These are phyloP conservation scores for Sextonia rubra DNA, from an alignment of 164 flowering plant species.

Conservation along the genomic window DNA sequence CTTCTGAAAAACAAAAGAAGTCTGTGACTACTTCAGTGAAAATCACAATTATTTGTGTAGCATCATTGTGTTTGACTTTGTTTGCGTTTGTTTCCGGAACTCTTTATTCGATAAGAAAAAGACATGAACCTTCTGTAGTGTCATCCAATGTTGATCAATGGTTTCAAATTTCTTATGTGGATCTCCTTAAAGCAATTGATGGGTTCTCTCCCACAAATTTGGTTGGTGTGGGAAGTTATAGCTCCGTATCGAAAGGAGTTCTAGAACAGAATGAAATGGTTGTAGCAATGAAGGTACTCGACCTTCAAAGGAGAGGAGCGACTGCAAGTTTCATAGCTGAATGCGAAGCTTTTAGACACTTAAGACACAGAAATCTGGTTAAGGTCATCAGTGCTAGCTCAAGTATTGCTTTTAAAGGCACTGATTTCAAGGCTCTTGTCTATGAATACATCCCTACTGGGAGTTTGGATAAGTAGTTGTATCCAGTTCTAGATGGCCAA, in stretches of 20 bases:
- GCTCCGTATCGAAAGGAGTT: slow-evolving; percentile 32
- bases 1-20: background rate
- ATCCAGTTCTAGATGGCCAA: slow-evolving; percentile 4
- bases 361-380: slow-evolving; percentile 35
- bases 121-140: background rate
- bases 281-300: slow-evolving; percentile 35
- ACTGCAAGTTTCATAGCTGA: slow-evolving; percentile 25
- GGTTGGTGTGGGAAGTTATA: slow-evolving; percentile 34
- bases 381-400: slow-evolving; percentile 27
- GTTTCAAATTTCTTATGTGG: slow-evolving; percentile 15
- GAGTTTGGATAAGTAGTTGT: slow-evolving; percentile 32
- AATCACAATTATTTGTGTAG: background rate
- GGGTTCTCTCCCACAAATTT: slow-evolving; percentile 22
- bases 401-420: slow-evolving; percentile 22
- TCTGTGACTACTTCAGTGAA: background rate
- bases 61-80: background rate
- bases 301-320: slow-evolving; percentile 26
- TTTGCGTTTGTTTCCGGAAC: background rate
- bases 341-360: slow-evolving; percentile 25
- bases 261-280: background rate
- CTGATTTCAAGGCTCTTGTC: slow-evolving; percentile 30
- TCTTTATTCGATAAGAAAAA: background rate
- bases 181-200: slow-evolving; percentile 21
- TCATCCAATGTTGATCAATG: background rate
- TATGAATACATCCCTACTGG: slow-evolving; percentile 36